A percentile compares a stretch with the other conserved stretches of the same genome.
These are phyloP conservation scores for Epichloe glyceriae DNA, from an alignment of 2,329 filamentous ascomycete genomes.

Conservation along the genomic window DNA sequence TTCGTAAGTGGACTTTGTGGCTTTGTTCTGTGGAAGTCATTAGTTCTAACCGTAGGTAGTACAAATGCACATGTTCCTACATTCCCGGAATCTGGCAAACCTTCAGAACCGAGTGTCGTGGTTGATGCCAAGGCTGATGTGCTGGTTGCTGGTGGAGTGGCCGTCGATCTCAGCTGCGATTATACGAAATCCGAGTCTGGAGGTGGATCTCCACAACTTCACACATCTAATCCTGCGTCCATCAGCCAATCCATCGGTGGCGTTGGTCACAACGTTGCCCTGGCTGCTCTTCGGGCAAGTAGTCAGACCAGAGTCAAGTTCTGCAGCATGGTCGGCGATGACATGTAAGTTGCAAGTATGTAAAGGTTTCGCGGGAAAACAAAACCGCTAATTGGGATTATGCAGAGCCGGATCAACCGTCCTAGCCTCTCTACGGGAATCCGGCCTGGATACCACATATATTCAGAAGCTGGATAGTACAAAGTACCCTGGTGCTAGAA, in stretches of 20 bases:
- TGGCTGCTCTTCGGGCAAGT: slow-evolving; percentile 60
- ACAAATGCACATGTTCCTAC: slow-evolving; percentile 10
- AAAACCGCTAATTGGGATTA: neutral
- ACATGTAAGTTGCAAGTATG: slow-evolving; percentile 38
- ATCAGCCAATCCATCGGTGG: slow-evolving; percentile 80
- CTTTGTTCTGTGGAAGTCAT: slow-evolving; percentile 1
- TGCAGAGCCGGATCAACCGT: slow-evolving; percentile 59
- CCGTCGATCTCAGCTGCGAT: slow-evolving; percentile 78
- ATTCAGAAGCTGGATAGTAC: slow-evolving; percentile 44
- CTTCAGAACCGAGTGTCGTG: slow-evolving; percentile 4
- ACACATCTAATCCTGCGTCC: slow-evolving; percentile 75
- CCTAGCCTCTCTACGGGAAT: slow-evolving; percentile 47
- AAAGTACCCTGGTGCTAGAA: slow-evolving; percentile 44
- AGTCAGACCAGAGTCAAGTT: slow-evolving; percentile 51
- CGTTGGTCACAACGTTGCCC: slow-evolving; percentile 83
- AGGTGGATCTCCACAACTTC: slow-evolving; percentile 34
- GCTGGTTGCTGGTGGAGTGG: slow-evolving; percentile 83
- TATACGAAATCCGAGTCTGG: slow-evolving; percentile 29
- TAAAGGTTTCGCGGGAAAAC: neutral
- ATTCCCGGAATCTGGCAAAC: neutral
- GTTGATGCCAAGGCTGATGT: slow-evolving; percentile 41
- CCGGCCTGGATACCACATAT: slow-evolving; percentile 50
- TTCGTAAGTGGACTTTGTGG: slow-evolving; percentile 23
- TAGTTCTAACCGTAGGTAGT: slow-evolving; percentile 26
- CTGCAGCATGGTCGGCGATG: slow-evolving; percentile 70